Conservation (phyloP, 768 basidiomycete species). For the Pulveroboletus sp. region DNA sequence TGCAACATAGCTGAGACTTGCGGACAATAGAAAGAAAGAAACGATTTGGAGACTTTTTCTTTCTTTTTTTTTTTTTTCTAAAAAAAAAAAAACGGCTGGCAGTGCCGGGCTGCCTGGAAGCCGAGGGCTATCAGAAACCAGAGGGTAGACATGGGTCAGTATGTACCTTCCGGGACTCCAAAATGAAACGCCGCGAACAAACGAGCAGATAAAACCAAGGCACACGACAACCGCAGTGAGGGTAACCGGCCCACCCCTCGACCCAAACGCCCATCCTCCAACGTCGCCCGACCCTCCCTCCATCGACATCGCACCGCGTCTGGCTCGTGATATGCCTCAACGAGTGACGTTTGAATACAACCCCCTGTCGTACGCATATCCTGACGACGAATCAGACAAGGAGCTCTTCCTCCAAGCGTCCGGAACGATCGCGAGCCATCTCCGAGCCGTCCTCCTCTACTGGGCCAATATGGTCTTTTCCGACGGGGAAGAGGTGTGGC, state of each 20-base stretch:
- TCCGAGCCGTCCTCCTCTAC: slow-evolving; percentile 18
- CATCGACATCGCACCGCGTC: background rate
- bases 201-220: slow-evolving; percentile 9
- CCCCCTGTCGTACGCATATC: slow-evolving; percentile 15
- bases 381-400: slow-evolving; percentile 25
- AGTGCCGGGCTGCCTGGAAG: background rate
- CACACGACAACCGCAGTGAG: slow-evolving; percentile 6
- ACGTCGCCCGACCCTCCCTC: no score
- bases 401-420: slow-evolving; percentile 22
- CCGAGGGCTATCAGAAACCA: background rate
- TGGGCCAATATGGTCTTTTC: slow-evolving; percentile 23
- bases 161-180: background rate
- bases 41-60: no score
- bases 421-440: background rate
- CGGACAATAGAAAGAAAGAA: background rate
- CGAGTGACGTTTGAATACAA: slow-evolving; percentile 20
- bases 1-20: background rate
- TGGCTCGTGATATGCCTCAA: slow-evolving; percentile 4
- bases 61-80: no score
- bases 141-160: background rate
- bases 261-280: background rate
- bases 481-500: slow-evolving; percentile 25
- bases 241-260: background rate
- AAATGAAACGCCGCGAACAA: slow-evolving; percentile 16
- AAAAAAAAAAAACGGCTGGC: background rate